A percentile compares a stretch with the other conserved stretches of the same genome.
phyloP scores from a whole-genome alignment of 2,329 filamentous ascomycete species.

The Pseudogymnoascus sp. region DNA sequence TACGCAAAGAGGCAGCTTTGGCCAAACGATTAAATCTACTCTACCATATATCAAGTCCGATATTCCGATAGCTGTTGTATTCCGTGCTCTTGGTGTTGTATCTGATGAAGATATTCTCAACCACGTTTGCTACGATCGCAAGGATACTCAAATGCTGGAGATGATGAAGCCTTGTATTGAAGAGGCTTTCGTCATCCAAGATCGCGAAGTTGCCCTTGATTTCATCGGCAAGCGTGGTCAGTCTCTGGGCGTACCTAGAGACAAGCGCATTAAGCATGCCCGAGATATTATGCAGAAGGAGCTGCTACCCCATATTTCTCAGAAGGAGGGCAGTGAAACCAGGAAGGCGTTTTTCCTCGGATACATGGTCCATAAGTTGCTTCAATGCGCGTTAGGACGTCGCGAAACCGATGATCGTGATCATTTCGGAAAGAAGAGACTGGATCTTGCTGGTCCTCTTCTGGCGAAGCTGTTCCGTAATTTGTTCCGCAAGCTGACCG shows the following conservation, averaged over 20 bases:
- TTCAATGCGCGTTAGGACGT: conserved; percentile 87
- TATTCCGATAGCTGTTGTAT: conserved; percentile 90
- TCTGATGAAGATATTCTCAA: conserved; percentile 98
- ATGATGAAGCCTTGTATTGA: conserved; percentile 96
- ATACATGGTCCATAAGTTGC: conserved; percentile 95
- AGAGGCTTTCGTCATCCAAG: conserved; percentile 93
- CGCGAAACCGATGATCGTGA: conserved; percentile 95
- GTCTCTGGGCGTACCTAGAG: conserved; percentile 65
- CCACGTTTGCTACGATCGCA: conserved; percentile 93
- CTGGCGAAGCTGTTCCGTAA: conserved; percentile 94
- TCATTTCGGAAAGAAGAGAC: conserved; percentile 97
- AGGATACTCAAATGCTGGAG: conserved; percentile 94
- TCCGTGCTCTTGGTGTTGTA: conserved; percentile 89
- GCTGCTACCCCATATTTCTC: conserved; percentile 91
- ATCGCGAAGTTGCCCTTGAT: conserved; percentile 87
- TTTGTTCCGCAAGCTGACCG: conserved; percentile 83
- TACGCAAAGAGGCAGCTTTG: conserved; percentile 68
- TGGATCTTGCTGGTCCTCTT: conserved; percentile 89
- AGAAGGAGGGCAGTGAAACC: conserved; percentile 89
- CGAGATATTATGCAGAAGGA: conserved; percentile 96
- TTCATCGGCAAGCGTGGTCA: conserved; percentile 91
- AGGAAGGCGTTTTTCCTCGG: conserved; percentile 96
- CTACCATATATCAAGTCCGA: conserved; percentile 92
- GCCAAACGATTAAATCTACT: conserved; percentile 82
- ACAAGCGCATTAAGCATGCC: conserved; percentile 87